Evolutionary conservation across 2,329 filamentous ascomycete species (phyloP).

Genomic region (Ceratocystis huliohia): DNA sequence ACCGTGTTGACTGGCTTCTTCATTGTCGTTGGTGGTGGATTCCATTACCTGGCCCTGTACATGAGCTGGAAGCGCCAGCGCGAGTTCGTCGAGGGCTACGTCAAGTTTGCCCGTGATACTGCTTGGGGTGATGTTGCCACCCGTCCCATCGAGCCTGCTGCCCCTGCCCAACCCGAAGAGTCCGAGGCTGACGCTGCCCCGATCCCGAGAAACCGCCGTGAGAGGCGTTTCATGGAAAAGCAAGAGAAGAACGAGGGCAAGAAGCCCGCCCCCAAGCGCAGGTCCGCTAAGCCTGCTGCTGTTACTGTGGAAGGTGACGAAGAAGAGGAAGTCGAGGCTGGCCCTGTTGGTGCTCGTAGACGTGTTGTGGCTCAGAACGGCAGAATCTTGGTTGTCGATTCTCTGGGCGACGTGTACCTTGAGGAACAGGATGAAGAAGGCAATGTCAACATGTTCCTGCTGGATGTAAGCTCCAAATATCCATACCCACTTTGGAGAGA

Average conservation of each 20-base stretch:
- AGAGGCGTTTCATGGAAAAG: conserved; percentile 79
- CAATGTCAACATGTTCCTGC: conserved; percentile 64
- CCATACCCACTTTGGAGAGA: background rate
- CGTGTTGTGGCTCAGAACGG: conserved; percentile 87
- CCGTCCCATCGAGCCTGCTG: conserved; percentile 30
- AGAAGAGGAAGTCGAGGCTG: conserved; percentile 38
- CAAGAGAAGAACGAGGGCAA: conserved; percentile 60
- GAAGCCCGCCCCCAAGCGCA: conserved; percentile 37
- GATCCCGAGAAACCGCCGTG: conserved; percentile 63
- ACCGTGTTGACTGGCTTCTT: conserved; percentile 74
- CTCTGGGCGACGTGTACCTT: conserved; percentile 83
- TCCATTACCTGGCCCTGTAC: conserved; percentile 76
- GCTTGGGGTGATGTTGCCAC: conserved; percentile 81
- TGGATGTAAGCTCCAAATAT: conserved; percentile 55
- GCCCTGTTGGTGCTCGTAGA: conserved; percentile 67
- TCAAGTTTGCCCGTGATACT: conserved; percentile 72
- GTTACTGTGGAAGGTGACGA: conserved; percentile 31
- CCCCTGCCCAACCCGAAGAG: conserved; percentile 30
- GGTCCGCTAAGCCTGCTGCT: conserved; percentile 27
- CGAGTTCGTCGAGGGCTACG: conserved; percentile 84
- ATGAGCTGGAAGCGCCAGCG: conserved; percentile 81
- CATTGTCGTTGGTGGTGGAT: conserved; percentile 66
- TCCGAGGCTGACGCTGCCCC: conserved; percentile 34
- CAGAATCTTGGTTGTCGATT: conserved; percentile 87
- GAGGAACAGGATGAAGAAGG: conserved; percentile 86